Evolutionary conservation across 768 basidiomycete species (phyloP).

Genomic region (Leccinum uliginosum): DNA sequence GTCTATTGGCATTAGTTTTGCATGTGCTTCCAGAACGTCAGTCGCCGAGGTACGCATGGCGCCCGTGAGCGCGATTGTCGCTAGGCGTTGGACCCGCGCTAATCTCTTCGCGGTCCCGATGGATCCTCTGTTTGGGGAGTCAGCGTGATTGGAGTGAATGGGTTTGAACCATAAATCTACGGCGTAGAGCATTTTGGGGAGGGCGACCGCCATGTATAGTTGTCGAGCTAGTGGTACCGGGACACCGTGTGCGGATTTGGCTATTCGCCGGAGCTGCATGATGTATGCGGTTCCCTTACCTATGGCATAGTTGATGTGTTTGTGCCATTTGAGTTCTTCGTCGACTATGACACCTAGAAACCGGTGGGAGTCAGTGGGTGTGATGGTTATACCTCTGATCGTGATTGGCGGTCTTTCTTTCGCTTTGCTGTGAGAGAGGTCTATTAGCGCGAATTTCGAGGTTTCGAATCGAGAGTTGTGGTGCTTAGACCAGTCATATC

Average conservation of each 20-base stretch:
- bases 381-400: background rate
- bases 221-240: background rate
- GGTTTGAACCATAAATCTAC: background rate
- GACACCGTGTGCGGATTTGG: background rate
- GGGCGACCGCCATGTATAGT: background rate
- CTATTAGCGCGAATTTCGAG: constrained; percentile 17
- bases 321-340: background rate
- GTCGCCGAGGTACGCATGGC: too few species aligned
- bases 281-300: background rate
- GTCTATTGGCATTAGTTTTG: too few species aligned
- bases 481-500: constrained; percentile 9
- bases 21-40: too few species aligned
- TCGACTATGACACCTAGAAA: background rate
- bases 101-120: background rate
- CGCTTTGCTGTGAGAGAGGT: background rate
- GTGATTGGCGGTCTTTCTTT: background rate
- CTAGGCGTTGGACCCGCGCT: background rate
- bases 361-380: background rate
- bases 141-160: rapidly evolving
- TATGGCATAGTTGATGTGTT: background rate
- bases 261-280: background rate
- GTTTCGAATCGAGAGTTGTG: constrained; percentile 12
- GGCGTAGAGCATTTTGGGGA: background rate
- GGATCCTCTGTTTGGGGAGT: background rate
- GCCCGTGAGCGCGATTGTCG: background rate